phyloP scores from a whole-genome alignment of 768 basidiomycete species.

The Boletus reticulatus region DNA sequence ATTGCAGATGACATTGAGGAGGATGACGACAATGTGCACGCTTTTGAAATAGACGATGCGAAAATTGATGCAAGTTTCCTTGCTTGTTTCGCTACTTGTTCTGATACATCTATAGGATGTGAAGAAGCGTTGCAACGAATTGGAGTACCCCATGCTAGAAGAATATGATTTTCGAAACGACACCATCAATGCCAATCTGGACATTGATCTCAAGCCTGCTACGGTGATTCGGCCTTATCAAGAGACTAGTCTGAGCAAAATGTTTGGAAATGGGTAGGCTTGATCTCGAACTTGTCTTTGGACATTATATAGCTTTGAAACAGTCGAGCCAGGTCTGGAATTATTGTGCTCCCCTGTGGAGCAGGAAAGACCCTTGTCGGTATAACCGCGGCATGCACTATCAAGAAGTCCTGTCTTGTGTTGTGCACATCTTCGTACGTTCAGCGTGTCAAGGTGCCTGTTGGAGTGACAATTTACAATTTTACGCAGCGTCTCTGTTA shows the following conservation, averaged over 20 bases:
- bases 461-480: slow-evolving; percentile 4
- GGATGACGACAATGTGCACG: slow-evolving; percentile 95
- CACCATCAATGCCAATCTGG: slow-evolving; percentile 91
- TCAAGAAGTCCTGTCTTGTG: slow-evolving; percentile 98
- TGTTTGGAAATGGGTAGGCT: slow-evolving; percentile 96
- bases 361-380: slow-evolving; percentile 99
- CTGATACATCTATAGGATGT: slow-evolving; percentile 63
- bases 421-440: slow-evolving; percentile 96
- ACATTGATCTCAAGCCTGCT: slow-evolving; percentile 97
- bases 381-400: slow-evolving; percentile 99
- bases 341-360: slow-evolving; percentile 97
- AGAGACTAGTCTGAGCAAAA: slow-evolving; percentile 97
- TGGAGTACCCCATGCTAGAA: slow-evolving; percentile 97
- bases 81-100: neutral
- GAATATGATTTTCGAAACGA: slow-evolving; percentile 99
- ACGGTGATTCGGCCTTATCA: slow-evolving; percentile 98
- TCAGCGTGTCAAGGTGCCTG: neutral
- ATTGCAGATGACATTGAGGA: slow-evolving; percentile 89
- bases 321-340: slow-evolving; percentile 95
- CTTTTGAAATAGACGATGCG: slow-evolving; percentile 92
- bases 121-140: slow-evolving; percentile 93
- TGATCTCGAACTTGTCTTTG: neutral
- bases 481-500: slow-evolving; percentile 73
- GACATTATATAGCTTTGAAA: slow-evolving; percentile 8
- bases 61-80: slow-evolving; percentile 79